Evolutionary conservation across 768 basidiomycete species (phyloP).

Genomic region (Lactifluus echinatus): DNA sequence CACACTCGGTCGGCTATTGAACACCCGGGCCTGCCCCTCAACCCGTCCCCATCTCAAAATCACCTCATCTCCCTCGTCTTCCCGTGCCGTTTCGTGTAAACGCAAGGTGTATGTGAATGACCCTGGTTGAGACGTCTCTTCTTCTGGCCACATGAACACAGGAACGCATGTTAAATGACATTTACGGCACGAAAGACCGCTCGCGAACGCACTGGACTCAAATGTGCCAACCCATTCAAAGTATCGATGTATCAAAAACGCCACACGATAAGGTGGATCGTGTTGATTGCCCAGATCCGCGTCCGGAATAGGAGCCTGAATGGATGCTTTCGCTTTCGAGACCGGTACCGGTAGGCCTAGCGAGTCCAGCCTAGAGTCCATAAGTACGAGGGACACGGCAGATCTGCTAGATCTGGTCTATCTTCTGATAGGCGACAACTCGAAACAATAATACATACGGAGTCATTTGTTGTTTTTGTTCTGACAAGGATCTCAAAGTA

Average conservation of each 20-base stretch:
- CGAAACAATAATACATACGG: conserved; percentile 3
- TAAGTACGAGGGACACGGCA: conserved; percentile 12
- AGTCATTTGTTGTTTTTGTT: too few relatives aligned
- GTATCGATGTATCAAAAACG: conserved; percentile 8
- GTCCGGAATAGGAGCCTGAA: background rate
- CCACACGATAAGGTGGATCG: conserved; percentile 8
- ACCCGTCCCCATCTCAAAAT: conserved; percentile 9
- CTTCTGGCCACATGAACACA: background rate
- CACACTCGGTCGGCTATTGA: background rate
- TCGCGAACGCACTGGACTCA: conserved; percentile 1
- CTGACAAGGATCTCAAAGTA: background rate
- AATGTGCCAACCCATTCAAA: conserved; percentile 20
- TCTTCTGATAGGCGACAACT: background rate
- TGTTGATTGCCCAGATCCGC: background rate
- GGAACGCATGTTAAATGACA: background rate
- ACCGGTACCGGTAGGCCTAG: conserved; percentile 11
- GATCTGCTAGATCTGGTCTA: background rate
- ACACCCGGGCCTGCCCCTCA: conserved; percentile 1
- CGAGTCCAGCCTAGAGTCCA: conserved; percentile 17
- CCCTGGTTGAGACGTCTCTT: background rate
- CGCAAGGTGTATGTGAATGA: background rate
- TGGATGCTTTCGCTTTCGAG: background rate
- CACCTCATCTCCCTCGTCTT: background rate
- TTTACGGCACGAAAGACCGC: background rate
- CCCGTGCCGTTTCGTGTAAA: background rate